Base-by-base conservation (phyloP, 176 grass and related monocot species). In the Triticum timopheevii region DNA sequence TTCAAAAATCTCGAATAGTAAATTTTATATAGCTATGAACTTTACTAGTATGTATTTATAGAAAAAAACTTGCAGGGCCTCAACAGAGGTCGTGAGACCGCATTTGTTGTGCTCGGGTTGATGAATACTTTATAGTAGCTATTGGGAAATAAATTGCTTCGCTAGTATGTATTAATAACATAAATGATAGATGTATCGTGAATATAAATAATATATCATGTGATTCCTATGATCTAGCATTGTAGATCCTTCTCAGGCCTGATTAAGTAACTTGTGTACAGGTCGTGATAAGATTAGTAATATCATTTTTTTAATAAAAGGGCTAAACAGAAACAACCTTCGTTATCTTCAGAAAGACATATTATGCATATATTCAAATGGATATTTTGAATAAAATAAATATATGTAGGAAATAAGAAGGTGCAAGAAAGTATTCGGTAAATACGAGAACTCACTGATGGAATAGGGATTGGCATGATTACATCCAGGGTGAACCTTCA, bases 381-480 rank as follows among this genome's bases (percentile, higher is more conserved):
- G 23, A 65, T 10, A 28, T 52, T 77, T 73, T 12, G 4, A 80
- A 8, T 15, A 34, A 2, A 40, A 47, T 2, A 36, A 66, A 82
- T 70, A 49, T 13, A 49, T 13, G 15, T 15, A 49, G 45, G 3
- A 49, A 49, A 80, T 77, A 79, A 61, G 2, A 49, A 87, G 36
- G 75, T 16, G 4, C 4, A 61, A 19, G 20, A 30, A 75, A 50
- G 28, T 71, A 33, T 64, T 80, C 42, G 9, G 85, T 68, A 87
- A 86, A 69, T 79, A 74, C 69, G 45, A 76, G 50, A 74, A 91
- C 90, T 92, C 85, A 98, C 93, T 96, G 90, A 47, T 98, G 96
- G 75, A 98, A 98, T 45, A 88, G 54, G 88, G 88, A 50, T 98
- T 88, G 64, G 92, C 93, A 90, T 98, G 96, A 91, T 98, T 92